phyloP scores from a whole-genome alignment of 73 alveolate genomes.

The Paramecium bursaria region DNA sequence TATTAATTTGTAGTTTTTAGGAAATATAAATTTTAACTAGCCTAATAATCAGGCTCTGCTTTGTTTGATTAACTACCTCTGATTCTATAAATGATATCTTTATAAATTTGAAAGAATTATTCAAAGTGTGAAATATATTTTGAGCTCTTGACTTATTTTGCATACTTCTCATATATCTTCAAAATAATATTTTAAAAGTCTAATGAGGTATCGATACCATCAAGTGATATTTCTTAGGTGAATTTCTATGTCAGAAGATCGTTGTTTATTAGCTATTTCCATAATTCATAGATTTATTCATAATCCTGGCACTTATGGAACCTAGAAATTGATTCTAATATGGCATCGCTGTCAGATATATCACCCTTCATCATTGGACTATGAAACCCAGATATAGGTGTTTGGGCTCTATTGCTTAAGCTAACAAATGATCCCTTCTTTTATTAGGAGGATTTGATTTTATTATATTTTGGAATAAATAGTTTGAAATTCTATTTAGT shows the following conservation, averaged over 20 bases:
- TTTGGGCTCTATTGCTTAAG: not conserved
- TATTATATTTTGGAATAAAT: conserved; percentile 12
- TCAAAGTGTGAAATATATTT: not conserved
- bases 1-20: not conserved
- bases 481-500: conserved; percentile 25
- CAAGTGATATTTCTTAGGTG: not conserved
- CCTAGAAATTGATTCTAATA: not conserved
- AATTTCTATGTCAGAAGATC: not conserved
- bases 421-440: conserved; percentile 9
- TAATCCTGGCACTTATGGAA: conserved; percentile 7
- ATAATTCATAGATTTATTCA: conserved; percentile 5
- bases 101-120: not conserved
- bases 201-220: not conserved
- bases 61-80: not conserved
- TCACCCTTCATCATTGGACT: conserved; percentile 3
- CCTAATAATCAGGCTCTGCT: conserved; percentile 2
- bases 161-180: not conserved
- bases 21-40: not conserved
- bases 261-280: not conserved
- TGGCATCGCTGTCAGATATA: not conserved
- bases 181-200: conserved; percentile 3
- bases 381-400: not conserved
- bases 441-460: not conserved
- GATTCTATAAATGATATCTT: conserved; percentile 4
- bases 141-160: not conserved